Conservation (phyloP, 495 filamentous ascomycete genomes). For the Sphaerosporella brunnea region DNA sequence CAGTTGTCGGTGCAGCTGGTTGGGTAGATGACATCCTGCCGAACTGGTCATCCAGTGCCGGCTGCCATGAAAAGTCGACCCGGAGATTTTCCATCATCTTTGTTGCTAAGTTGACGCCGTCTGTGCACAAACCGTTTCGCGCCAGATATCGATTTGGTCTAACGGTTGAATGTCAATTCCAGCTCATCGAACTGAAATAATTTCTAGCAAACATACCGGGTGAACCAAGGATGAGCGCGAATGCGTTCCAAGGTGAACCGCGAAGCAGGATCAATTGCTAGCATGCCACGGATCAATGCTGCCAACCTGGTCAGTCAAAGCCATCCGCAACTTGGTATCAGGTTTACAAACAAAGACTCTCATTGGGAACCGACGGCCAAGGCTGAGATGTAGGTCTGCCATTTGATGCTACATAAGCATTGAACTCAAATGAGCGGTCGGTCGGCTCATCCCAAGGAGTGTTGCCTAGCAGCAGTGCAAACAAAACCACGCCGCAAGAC, state of each 20-base stretch:
- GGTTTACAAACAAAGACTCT: slow-evolving; percentile 39
- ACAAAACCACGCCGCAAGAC: slow-evolving; percentile 92
- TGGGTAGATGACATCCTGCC: slow-evolving; percentile 60
- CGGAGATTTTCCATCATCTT: slow-evolving; percentile 83
- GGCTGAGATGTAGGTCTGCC: slow-evolving; percentile 68
- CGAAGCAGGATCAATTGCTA: slow-evolving; percentile 54
- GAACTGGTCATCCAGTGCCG: not conserved
- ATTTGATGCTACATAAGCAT: slow-evolving; percentile 63
- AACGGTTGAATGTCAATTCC: not conserved
- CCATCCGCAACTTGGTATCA: not conserved
- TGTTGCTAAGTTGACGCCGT: slow-evolving; percentile 69
- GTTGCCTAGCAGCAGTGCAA: slow-evolving; percentile 87
- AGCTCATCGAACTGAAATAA: not conserved
- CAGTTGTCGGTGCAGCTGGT: slow-evolving; percentile 36
- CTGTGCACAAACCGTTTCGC: slow-evolving; percentile 53
- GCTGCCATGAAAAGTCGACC: slow-evolving; percentile 55
- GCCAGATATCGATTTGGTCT: slow-evolving; percentile 60
- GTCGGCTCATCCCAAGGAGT: slow-evolving; percentile 96
- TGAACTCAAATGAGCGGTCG: slow-evolving; percentile 56
- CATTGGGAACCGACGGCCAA: slow-evolving; percentile 61
- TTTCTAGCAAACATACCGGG: too few species aligned
- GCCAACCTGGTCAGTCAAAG: not conserved
- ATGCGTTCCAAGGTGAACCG: slow-evolving; percentile 83
- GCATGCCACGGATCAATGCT: slow-evolving; percentile 79
- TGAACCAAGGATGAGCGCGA: slow-evolving; percentile 89